These are phyloP conservation scores for Penicillium verrucosum DNA, from an alignment of 2,329 filamentous ascomycete genomes.

Conservation along the genomic window DNA sequence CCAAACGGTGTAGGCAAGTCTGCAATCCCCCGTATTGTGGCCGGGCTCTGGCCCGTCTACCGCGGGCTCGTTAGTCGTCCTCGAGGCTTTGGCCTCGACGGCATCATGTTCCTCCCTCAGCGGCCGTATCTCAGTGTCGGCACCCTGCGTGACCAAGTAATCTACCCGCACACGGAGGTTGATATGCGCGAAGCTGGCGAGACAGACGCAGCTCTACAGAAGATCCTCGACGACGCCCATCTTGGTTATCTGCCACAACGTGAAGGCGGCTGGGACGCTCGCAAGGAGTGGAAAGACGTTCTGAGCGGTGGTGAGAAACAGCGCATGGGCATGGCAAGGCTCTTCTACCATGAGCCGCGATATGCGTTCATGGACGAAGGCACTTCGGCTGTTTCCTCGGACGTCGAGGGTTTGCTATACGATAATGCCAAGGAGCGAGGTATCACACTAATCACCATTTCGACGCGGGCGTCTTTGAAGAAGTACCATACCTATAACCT, in stretches of 20 bases:
- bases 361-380: conserved; percentile 96
- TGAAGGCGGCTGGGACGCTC: conserved; percentile 93
- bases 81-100: conserved; percentile 74
- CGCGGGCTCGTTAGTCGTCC: conserved; percentile 87
- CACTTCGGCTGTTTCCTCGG: conserved; percentile 87
- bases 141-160: conserved; percentile 92
- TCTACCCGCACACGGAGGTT: conserved; percentile 90
- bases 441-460: conserved; percentile 94
- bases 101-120: conserved; percentile 98
- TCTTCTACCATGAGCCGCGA: conserved; percentile 90
- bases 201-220: conserved; percentile 72
- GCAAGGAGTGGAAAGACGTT: conserved; percentile 98
- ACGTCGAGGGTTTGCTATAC: conserved; percentile 91
- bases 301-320: conserved; percentile 98
- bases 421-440: conserved; percentile 89
- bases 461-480: conserved; percentile 88
- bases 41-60: conserved; percentile 94
- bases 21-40: conserved; percentile 80
- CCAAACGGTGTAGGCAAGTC: conserved; percentile 94
- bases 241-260: conserved; percentile 86
- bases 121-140: conserved; percentile 88
- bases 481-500: conserved; percentile 94
- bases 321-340: conserved; percentile 81
- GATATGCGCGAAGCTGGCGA: conserved; percentile 85
- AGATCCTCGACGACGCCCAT: conserved; percentile 75